Base-by-base conservation (phyloP, 352 stramenopile species). In the Thraustochytrium striatum region DNA sequence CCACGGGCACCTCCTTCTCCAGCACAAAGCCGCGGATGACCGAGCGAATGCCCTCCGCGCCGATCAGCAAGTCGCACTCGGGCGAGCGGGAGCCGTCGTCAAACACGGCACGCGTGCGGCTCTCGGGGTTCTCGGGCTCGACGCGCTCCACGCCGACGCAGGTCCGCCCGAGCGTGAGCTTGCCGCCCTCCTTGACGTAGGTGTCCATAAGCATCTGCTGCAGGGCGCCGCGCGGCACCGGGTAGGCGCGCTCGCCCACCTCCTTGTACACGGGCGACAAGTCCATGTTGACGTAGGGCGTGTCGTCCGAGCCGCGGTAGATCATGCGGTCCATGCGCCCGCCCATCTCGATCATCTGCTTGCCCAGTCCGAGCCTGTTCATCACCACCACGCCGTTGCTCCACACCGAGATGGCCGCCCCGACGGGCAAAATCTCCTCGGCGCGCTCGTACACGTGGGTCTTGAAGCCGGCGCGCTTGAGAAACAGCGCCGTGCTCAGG, bases 401-500 rank as follows among this genome's bases (percentile, higher is more conserved):
- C 70, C 70, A 80, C 41, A 80, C 70, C 21, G 70, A 80, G 57
- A 80, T 80, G 28, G 70, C 70, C n/a, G 70, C 70, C n/a, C 70
- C 70, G 33, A 80, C 70, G 25, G 70, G 70, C 55, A 80, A 25
- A 33, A 80, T 80, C 33, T 80, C 57, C 21, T 57, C 30, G 16
- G 70, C 57, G 19, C 58, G 57, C 58, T 80, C 70, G 58, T 80
- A 80, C 39, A 81, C 55, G 30, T 65, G 1, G 3, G 57, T 38
- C n/a, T 69, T 80, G 70, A 44, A 80, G 7, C 58, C 58, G n/a
- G 43, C 38, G 38, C 47, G 53, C 55, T 72, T 69, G 21, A 80
- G 58, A 32, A 80, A 69, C 19, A 88, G 72, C 50, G 82, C 85
- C n/a, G 83, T 84, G 53, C 73, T 82, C 35, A 88, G 72, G 39